Percentiles rank a stretch among this genome's conserved stretches.
These are phyloP conservation scores for Aureobasidium subglaciale DNA, from an alignment of 2,329 filamentous ascomycete genomes.

Conservation along the genomic window DNA sequence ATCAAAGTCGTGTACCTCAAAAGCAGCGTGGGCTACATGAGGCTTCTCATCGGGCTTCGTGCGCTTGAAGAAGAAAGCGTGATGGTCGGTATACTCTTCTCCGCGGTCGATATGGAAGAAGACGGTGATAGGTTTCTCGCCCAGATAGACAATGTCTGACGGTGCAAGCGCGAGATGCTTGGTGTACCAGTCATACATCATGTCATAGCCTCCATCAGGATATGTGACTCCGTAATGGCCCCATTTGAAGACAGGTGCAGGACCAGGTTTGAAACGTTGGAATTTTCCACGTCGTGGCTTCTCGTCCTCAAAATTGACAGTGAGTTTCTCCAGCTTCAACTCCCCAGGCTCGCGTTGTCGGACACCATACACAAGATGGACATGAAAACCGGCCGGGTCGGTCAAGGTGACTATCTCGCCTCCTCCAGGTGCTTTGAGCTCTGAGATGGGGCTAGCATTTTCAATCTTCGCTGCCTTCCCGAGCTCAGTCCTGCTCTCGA, in stretches of 20 bases:
- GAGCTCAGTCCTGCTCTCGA: constrained; percentile 37
- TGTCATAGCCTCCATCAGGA: too few species aligned
- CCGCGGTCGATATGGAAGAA: constrained; percentile 52
- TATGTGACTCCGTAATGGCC: constrained; percentile 38
- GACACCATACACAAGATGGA: constrained; percentile 37
- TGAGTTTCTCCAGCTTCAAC: constrained; percentile 26
- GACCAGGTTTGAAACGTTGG: constrained; percentile 39
- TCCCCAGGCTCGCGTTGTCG: constrained; percentile 21
- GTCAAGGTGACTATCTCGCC: constrained; percentile 31
- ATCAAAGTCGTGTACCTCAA: constrained; percentile 66
- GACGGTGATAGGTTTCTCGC: constrained; percentile 34
- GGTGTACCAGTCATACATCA: constrained; percentile 39
- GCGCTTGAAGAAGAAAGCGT: constrained; percentile 45
- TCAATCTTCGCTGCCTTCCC: constrained; percentile 31
- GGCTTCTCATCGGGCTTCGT: constrained; percentile 22
- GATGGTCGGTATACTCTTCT: constrained; percentile 45
- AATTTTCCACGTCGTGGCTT: constrained; percentile 34
- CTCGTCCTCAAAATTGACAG: constrained; percentile 31
- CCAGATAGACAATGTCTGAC: constrained; percentile 32
- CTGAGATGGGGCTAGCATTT: constrained; percentile 26
- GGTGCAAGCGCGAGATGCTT: constrained; percentile 41
- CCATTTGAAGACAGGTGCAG: constrained; percentile 44
- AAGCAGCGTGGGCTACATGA: constrained; percentile 61
- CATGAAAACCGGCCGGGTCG: constrained; percentile 35
- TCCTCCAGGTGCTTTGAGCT: constrained; percentile 36